Conservation (phyloP, 495 filamentous ascomycete genomes). For the Sporormia fimetaria region DNA sequence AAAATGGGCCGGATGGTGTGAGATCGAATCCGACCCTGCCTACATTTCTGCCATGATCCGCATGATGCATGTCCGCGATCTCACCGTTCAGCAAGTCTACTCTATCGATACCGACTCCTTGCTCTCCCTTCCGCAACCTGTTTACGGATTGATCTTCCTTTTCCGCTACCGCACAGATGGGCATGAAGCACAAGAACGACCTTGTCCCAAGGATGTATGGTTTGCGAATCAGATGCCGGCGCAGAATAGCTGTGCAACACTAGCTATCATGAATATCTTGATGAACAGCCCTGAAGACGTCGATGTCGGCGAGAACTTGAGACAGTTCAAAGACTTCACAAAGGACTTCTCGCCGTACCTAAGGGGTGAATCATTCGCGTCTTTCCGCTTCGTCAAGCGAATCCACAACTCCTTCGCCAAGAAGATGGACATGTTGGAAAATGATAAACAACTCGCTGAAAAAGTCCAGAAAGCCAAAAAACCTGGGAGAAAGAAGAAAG, state of each 20-base stretch:
- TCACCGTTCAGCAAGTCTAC: constrained; percentile 70
- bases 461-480: constrained; percentile 36
- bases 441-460: constrained; percentile 46
- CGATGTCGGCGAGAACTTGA: constrained; percentile 54
- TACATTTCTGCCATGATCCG: constrained; percentile 76
- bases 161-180: constrained; percentile 59
- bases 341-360: constrained; percentile 54
- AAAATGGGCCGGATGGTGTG: constrained; percentile 67
- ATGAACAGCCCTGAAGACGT: constrained; percentile 59
- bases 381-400: constrained; percentile 62
- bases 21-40: constrained; percentile 86
- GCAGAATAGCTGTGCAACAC: constrained; percentile 73
- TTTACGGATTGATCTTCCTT: constrained; percentile 75
- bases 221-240: constrained; percentile 84
- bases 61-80: constrained; percentile 61
- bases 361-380: constrained; percentile 61
- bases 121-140: constrained; percentile 55
- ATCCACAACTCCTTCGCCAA: constrained; percentile 81
- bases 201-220: constrained; percentile 65
- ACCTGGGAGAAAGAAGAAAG: constrained; percentile 26
- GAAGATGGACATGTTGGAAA: constrained; percentile 66
- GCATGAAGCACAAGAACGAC: constrained; percentile 42
- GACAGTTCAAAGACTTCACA: constrained; percentile 60
- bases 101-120: constrained; percentile 59
- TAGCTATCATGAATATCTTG: constrained; percentile 81